Percentiles rank a stretch among this genome's conserved stretches.
Conservation (phyloP, 345 rosid genomes). For the Eucalyptus victrix region DNA sequence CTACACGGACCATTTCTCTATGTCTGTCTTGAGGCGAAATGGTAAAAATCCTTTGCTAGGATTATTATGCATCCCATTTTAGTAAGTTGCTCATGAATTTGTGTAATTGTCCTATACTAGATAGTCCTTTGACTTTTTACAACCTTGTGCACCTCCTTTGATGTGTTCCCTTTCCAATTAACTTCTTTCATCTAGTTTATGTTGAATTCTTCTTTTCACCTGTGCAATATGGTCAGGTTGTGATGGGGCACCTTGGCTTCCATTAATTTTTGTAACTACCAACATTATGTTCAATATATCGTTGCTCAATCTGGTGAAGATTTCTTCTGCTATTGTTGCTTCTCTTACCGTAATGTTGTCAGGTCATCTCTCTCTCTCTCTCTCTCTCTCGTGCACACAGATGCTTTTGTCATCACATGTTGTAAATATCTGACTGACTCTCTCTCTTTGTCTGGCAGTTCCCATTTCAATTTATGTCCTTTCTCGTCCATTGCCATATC, state of each 20-base stretch:
- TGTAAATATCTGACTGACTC: slow-evolving; percentile 6
- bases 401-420: neutral
- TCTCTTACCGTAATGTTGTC: slow-evolving; percentile 56
- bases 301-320: slow-evolving; percentile 51
- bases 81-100: neutral
- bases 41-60: neutral
- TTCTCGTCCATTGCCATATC: slow-evolving; percentile 77
- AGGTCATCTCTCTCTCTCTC: slow-evolving; percentile 24
- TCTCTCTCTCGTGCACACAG: neutral
- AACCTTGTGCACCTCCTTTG: neutral
- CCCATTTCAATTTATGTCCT: slow-evolving; percentile 59
- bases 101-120: neutral
- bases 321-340: slow-evolving; percentile 69
- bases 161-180: neutral
- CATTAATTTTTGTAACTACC: slow-evolving; percentile 52
- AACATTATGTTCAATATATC: slow-evolving; percentile 77
- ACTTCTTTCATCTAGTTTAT: neutral
- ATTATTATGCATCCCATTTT: neutral
- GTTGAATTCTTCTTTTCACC: neutral
- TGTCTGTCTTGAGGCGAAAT: neutral
- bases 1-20: neutral
- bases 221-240: slow-evolving; percentile 25
- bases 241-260: slow-evolving; percentile 72
- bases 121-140: neutral
- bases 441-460: slow-evolving; percentile 21